A percentile compares a stretch with the other conserved stretches of the same genome.
Evolutionary conservation across 306 rosid species (phyloP).

Genomic region (Cicer pinnatifidum): DNA sequence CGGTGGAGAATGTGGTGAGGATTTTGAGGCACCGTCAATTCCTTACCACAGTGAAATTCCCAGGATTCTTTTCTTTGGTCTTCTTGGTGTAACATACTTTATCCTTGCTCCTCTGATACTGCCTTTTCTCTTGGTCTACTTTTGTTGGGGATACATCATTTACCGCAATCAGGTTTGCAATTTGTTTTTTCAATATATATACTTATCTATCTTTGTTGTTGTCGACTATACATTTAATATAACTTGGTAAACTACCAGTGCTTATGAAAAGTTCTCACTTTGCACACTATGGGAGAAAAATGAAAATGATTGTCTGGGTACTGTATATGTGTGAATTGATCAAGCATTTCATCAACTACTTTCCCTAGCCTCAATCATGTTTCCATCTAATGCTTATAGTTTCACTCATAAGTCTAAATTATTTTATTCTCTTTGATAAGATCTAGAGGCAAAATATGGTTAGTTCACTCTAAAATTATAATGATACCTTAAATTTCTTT

Average conservation of each 20-base stretch:
- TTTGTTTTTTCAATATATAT: not conserved
- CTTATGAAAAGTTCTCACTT: constrained; percentile 19
- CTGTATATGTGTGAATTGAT: not conserved
- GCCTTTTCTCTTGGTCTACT: constrained; percentile 83
- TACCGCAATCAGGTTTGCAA: constrained; percentile 84
- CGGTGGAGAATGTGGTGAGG: constrained; percentile 46
- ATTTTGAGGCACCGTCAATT: constrained; percentile 71
- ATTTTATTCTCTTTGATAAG: constrained; percentile 18
- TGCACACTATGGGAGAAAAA: not conserved
- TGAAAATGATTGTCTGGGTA: not conserved
- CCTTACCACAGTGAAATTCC: constrained; percentile 71
- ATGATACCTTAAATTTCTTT: constrained; percentile 31
- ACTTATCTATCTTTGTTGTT: constrained; percentile 6
- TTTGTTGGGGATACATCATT: constrained; percentile 73
- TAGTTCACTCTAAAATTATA: constrained; percentile 21
- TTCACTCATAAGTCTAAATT: constrained; percentile 9
- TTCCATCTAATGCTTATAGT: constrained; percentile 21
- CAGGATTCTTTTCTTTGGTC: constrained; percentile 71
- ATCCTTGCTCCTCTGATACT: constrained; percentile 88
- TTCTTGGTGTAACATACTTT: constrained; percentile 85
- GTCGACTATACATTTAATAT: constrained; percentile 5
- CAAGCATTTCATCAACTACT: not conserved
- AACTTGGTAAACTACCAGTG: not conserved
- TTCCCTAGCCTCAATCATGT: not conserved
- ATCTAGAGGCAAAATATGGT: not conserved